These are phyloP conservation scores for Citrus sp. DNA, from an alignment of 345 rosid species.

Conservation along the genomic window DNA sequence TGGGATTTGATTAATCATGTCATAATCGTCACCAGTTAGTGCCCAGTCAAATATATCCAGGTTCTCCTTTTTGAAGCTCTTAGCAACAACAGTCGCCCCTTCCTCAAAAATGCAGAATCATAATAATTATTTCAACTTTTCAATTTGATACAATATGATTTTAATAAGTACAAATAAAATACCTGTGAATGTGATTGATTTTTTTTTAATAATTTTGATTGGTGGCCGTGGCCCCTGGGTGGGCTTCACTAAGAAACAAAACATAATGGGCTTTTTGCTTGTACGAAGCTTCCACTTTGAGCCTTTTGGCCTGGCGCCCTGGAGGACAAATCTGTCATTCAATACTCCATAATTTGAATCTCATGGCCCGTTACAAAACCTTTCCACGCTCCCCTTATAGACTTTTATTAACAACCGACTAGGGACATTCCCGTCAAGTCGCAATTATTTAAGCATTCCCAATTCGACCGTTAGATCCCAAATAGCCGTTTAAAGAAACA, in stretches of 20 bases:
- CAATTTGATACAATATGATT: too few species aligned
- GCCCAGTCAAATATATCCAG: conserved; percentile 12
- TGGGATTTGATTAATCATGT: conserved; percentile 6
- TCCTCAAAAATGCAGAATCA: not conserved
- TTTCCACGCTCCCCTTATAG: not conserved
- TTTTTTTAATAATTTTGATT: too few species aligned
- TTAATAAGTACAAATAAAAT: too few species aligned
- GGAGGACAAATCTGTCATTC: conserved; percentile 11
- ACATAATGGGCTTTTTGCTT: not conserved
- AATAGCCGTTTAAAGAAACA: conserved; percentile 9
- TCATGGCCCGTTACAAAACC: not conserved
- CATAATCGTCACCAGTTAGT: not conserved
- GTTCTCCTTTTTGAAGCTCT: conserved; percentile 10
- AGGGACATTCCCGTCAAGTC: not conserved
- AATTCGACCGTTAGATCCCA: conserved; percentile 29
- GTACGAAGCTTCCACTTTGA: too few species aligned
- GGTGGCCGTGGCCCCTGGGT: too few species aligned
- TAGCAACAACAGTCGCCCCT: conserved; percentile 3
- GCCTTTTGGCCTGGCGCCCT: not conserved
- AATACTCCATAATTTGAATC: not conserved
- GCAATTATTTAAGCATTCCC: not conserved
- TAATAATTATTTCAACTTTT: too few species aligned
- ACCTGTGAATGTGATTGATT: too few species aligned
- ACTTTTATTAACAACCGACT: not conserved
- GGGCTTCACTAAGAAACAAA: not conserved